phyloP scores from a whole-genome alignment of 2,329 filamentous ascomycete genomes.

The Alternaria gansuensis region DNA sequence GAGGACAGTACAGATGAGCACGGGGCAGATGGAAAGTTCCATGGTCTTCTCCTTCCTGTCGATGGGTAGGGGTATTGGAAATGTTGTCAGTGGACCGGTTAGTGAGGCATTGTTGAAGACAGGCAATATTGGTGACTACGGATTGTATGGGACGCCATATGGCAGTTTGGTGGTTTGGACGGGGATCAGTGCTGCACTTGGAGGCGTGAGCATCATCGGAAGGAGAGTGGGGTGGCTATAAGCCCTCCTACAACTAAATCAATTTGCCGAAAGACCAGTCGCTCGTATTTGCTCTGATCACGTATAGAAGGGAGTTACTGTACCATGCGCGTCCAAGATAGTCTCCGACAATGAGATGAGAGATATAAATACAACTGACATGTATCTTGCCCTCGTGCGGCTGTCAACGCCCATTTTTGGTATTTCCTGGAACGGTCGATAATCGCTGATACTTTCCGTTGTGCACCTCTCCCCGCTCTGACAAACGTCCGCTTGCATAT shows the following conservation, averaged over 20 bases:
- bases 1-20: constrained; percentile 30
- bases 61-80: constrained; percentile 61
- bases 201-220: constrained; percentile 38
- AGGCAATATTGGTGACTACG: constrained; percentile 23
- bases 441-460: too few species aligned
- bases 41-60: constrained; percentile 59
- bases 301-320: neutral
- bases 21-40: constrained; percentile 41
- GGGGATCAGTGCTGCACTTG: constrained; percentile 51
- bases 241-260: neutral
- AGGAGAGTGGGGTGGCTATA: constrained; percentile 19
- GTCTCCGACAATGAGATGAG: neutral
- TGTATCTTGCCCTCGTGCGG: neutral
- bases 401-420: too few species aligned
- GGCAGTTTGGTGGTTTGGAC: constrained; percentile 55
- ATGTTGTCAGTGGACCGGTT: constrained; percentile 60
- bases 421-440: too few species aligned
- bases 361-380: neutral
- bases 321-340: neutral
- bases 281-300: neutral
- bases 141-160: constrained; percentile 55
- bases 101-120: constrained; percentile 56
- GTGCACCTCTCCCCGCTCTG: too few species aligned
- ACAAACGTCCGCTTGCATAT: too few species aligned
- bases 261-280: neutral